These are phyloP conservation scores for Mrakia blollopis DNA, from an alignment of 768 basidiomycete genomes.

Conservation along the genomic window DNA sequence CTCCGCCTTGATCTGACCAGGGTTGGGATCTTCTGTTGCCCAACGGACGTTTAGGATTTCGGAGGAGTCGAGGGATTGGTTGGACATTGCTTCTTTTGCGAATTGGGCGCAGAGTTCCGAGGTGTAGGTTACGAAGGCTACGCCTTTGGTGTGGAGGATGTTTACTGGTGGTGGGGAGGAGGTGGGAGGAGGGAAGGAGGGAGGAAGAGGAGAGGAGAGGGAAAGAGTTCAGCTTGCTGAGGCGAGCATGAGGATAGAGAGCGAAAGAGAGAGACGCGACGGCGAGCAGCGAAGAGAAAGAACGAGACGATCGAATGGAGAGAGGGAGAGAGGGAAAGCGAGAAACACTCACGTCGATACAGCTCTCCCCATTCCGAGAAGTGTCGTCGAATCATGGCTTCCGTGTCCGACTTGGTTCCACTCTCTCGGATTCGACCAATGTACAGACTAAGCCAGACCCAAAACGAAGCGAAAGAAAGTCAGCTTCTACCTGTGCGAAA, in stretches of 20 bases:
- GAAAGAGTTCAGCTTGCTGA: no score
- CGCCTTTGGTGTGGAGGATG: conserved; percentile 85
- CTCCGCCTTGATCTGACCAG: conserved; percentile 77
- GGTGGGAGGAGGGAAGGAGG: neutral
- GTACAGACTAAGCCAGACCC: conserved; percentile 53
- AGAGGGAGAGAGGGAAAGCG: neutral
- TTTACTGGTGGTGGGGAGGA: conserved; percentile 54
- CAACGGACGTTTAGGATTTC: conserved; percentile 97
- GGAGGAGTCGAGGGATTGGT: conserved; percentile 93
- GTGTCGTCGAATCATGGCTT: conserved; percentile 82
- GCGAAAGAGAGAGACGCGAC: neutral
- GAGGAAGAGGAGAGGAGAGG: neutral
- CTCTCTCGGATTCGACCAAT: conserved; percentile 84
- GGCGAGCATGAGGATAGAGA: no score
- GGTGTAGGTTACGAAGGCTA: conserved; percentile 94
- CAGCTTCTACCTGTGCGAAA: neutral
- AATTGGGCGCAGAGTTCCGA: conserved; percentile 83
- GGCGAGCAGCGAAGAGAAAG: neutral
- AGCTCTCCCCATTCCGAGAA: conserved; percentile 96
- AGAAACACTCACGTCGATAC: conserved; percentile 67
- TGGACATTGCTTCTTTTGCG: conserved; percentile 98
- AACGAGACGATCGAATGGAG: neutral
- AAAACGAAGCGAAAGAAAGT: neutral
- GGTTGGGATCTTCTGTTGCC: conserved; percentile 99
- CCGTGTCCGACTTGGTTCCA: conserved; percentile 65